Evolutionary conservation across 495 filamentous ascomycete genomes (phyloP).

Genomic region (Chaetomium tenue): DNA sequence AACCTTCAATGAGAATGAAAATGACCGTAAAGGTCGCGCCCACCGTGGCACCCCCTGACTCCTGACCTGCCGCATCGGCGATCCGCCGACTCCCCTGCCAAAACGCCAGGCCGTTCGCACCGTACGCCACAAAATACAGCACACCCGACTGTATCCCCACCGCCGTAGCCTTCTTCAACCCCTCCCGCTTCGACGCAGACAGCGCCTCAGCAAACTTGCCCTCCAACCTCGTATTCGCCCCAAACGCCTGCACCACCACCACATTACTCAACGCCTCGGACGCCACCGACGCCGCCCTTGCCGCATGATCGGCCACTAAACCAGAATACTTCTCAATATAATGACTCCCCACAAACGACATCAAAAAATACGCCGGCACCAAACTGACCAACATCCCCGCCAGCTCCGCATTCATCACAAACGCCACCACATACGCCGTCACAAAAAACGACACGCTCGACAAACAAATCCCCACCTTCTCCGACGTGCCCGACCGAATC

Average conservation of each 20-base stretch:
- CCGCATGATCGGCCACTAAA: conserved; percentile 50
- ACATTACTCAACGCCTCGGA: conserved; percentile 48
- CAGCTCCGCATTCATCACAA: conserved; percentile 55
- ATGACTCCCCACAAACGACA: conserved; percentile 60
- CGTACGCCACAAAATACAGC: conserved; percentile 71
- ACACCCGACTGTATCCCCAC: conserved; percentile 63
- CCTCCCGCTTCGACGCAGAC: conserved; percentile 46
- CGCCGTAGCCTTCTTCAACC: conserved; percentile 58
- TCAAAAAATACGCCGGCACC: conserved; percentile 63
- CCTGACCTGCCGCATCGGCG: conserved; percentile 56
- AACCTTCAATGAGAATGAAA: conserved; percentile 34
- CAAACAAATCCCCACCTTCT: conserved; percentile 64
- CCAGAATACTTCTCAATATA: conserved; percentile 60
- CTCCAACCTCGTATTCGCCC: conserved; percentile 48
- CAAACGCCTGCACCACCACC: conserved; percentile 52
- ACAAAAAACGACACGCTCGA: conserved; percentile 60
- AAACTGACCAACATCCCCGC: conserved; percentile 57
- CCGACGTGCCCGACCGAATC: conserved; percentile 61
- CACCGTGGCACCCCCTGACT: conserved; percentile 19
- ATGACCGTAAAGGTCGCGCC: conserved; percentile 36
- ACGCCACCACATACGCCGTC: conserved; percentile 62
- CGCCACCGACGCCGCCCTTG: conserved; percentile 44
- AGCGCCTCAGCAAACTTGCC: conserved; percentile 53
- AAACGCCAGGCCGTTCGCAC: conserved; percentile 86
- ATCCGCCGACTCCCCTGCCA: conserved; percentile 86